Evolutionary conservation across 2,329 filamentous ascomycete species (phyloP).

Genomic region (Sodiomyces alkalinus): DNA sequence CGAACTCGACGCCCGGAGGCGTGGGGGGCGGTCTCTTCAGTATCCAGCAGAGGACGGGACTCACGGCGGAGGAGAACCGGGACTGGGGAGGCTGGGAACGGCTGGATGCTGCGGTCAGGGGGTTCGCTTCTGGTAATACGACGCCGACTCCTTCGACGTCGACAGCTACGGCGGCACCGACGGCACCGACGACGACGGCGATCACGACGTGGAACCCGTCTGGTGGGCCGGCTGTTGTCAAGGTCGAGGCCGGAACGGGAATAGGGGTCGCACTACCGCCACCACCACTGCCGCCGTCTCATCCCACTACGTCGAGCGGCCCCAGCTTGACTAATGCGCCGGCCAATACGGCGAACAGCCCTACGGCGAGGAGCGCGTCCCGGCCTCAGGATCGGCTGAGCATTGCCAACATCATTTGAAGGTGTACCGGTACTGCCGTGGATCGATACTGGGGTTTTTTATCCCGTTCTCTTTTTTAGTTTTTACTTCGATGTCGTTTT

Average conservation of each 20-base stretch:
- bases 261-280: no score
- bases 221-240: conserved; percentile 20
- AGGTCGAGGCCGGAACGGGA: conserved; percentile 14
- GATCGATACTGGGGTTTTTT: no score
- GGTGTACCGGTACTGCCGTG: no score
- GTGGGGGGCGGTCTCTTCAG: conserved; percentile 24
- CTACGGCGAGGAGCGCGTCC: conserved; percentile 11
- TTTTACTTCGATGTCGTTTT: no score
- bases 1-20: conserved; percentile 9
- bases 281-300: conserved; percentile 11
- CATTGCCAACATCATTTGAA: conserved; percentile 29
- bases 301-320: conserved; percentile 11
- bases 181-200: no score
- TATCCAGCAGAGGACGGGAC: conserved; percentile 30
- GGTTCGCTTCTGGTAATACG: conserved; percentile 11
- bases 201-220: no score
- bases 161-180: conserved; percentile 15
- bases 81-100: conserved; percentile 74
- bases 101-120: conserved; percentile 37
- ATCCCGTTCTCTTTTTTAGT: no score
- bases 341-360: no score
- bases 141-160: conserved; percentile 17
- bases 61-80: conserved; percentile 40
- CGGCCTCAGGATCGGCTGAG: conserved; percentile 20
- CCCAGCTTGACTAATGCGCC: no score